Evolutionary conservation across 192 early-diverging fungal species (phyloP), one percentile per base, ranked within the genome.

Genomic region (Coemansia sp.): DNA sequence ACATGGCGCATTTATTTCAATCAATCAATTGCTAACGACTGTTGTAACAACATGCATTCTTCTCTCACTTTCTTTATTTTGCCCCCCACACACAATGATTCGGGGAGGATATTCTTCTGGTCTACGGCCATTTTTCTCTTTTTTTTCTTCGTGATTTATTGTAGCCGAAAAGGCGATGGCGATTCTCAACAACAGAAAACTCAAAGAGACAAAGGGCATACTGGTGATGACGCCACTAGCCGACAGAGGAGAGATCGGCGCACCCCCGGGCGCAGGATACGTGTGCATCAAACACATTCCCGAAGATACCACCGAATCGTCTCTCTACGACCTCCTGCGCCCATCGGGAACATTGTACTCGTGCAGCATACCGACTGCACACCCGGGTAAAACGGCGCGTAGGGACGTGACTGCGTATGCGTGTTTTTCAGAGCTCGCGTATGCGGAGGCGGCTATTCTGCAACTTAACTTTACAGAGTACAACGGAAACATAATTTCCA

Each of bases 111-210:
- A 40, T 59, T 59, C 32, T 59, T 32, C 57, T 41, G 39, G 16
- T 59, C 55, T 74, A 32, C 59, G 63, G 25, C 9, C 50, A 55
- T 12, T 46, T 25, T 58, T 46, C 55, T 49, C 40, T 64, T 44
- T 22, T 44, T 22, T 45, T 45, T 53, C 63, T 25, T 32, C 32
- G 32, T 32, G 32, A 4, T 32, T 32, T 32, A 17, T 37, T 74
- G 62, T 83, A 83, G 80, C 80, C 40, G 80, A 83, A 68, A 77
- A 74, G 69, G 80, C 80, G 14, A 75, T 83, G 68, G 80, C 66
- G 11, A 43, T 76, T 19, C 59, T 83, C 20, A 83, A 83, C 72
- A 77, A 69, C 37, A 40, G 49, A 40, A 40, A 32, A 57, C 68
- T 83, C 38, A 63, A 83, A 32, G 67, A 58, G 39, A 62, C 53